Conservation (phyloP, 163 green algal genomes). For the Trebouxiophyceae sp. region DNA sequence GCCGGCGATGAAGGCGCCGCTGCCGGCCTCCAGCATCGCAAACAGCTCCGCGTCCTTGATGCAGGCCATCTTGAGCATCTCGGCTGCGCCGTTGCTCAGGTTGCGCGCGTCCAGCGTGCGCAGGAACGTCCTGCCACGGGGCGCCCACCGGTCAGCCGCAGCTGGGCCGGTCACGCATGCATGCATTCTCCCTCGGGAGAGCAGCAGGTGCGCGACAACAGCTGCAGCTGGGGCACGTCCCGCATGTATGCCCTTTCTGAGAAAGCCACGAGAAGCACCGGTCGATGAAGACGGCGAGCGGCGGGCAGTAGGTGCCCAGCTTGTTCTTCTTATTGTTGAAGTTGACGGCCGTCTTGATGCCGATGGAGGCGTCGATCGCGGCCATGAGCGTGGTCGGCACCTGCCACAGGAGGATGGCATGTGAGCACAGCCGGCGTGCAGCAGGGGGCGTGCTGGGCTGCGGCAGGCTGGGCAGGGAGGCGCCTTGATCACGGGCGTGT, state of each 20-base stretch:
- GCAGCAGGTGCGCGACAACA: too few species aligned
- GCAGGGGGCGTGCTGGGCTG: too few species aligned
- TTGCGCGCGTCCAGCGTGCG: constrained; percentile 25
- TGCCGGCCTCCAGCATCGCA: constrained; percentile 29
- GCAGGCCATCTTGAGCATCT: constrained; percentile 48
- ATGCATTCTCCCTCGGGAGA: too few species aligned
- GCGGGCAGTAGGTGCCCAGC: constrained; percentile 45
- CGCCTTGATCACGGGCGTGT: constrained; percentile 46
- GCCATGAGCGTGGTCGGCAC: constrained; percentile 50
- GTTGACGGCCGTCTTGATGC: constrained; percentile 57
- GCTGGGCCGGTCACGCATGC: too few species aligned
- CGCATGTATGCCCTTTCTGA: too few species aligned
- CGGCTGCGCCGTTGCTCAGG: constrained; percentile 36
- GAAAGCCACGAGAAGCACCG: too few species aligned
- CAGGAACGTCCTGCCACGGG: constrained; percentile 32
- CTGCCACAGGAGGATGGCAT: constrained; percentile 4
- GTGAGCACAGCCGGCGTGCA: not conserved
- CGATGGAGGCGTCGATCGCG: constrained; percentile 40
- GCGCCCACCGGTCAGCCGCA: too few species aligned
- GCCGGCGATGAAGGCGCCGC: constrained; percentile 12
- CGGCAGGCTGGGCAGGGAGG: not conserved
- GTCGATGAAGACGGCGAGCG: constrained; percentile 39
- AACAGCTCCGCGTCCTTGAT: constrained; percentile 43
- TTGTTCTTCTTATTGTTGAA: constrained; percentile 50
- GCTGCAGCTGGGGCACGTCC: too few species aligned